Evolutionary conservation across 805 yeast genomes (phyloP).

Genomic region (Spathaspora gorwiae): DNA sequence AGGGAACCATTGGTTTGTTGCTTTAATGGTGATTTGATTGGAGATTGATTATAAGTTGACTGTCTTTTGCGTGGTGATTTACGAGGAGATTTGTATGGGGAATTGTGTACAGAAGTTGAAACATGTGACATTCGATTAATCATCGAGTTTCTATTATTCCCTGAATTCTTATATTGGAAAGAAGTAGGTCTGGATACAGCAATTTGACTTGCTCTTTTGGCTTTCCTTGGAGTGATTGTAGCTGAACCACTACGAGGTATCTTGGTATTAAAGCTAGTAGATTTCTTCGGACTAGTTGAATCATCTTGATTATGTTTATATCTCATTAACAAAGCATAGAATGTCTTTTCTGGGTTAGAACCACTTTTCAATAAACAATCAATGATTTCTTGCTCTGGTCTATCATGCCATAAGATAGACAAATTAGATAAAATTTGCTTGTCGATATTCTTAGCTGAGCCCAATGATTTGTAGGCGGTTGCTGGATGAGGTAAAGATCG

Average conservation of each 20-base stretch:
- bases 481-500: slow-evolving; percentile 51
- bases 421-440: slow-evolving; percentile 50
- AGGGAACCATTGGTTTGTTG: slow-evolving; percentile 4
- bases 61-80: slow-evolving; percentile 16
- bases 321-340: slow-evolving; percentile 41
- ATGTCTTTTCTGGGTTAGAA: slow-evolving; percentile 42
- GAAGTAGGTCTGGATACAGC: slow-evolving; percentile 40
- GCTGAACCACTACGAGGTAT: slow-evolving; percentile 14
- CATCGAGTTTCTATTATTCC: slow-evolving; percentile 10
- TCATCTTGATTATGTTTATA: slow-evolving; percentile 30
- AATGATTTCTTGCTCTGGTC: slow-evolving; percentile 39
- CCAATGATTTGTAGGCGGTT: slow-evolving; percentile 48
- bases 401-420: slow-evolving; percentile 55
- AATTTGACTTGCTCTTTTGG: slow-evolving; percentile 23
- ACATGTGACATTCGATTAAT: not conserved
- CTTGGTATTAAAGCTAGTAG: slow-evolving; percentile 2
- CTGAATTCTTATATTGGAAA: slow-evolving; percentile 34
- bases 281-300: slow-evolving; percentile 7
- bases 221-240: slow-evolving; percentile 19
- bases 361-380: slow-evolving; percentile 34
- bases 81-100: slow-evolving; percentile 12
- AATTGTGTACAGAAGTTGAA: slow-evolving; percentile 14
- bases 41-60: slow-evolving; percentile 10
- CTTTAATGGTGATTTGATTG: slow-evolving; percentile 15
- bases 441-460: slow-evolving; percentile 46